Conservation (phyloP, 176 grass and related monocot species). For the Musa acuminata region DNA sequence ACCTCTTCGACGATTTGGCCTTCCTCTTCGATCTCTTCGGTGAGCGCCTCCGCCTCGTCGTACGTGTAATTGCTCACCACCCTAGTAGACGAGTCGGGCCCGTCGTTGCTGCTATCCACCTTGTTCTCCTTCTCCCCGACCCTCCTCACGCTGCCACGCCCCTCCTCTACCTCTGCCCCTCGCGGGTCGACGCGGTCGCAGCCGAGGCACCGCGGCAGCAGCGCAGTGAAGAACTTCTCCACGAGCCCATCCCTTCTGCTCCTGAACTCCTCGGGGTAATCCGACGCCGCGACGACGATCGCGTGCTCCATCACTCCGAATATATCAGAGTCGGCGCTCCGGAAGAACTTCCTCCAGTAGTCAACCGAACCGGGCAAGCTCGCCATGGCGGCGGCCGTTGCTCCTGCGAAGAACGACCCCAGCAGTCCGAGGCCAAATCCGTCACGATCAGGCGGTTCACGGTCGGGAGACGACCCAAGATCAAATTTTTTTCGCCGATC, state of each 20-base stretch:
- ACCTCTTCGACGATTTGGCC: conserved; percentile 60
- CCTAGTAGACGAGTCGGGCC: neutral
- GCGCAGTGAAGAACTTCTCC: conserved; percentile 48
- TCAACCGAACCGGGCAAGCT: conserved; percentile 48
- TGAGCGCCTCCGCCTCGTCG: conserved; percentile 30
- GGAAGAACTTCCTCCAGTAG: conserved; percentile 73
- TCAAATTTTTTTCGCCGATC: neutral
- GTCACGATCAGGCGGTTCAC: neutral
- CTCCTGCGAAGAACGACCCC: too few species aligned
- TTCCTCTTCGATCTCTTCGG: conserved; percentile 62
- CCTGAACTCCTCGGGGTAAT: conserved; percentile 55
- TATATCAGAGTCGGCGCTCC: conserved; percentile 48
- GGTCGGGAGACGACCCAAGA: neutral
- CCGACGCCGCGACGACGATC: conserved; percentile 56
- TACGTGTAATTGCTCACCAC: conserved; percentile 18
- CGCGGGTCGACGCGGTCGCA: conserved; percentile 27
- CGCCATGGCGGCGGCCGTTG: conserved; percentile 6
- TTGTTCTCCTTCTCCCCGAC: conserved; percentile 67
- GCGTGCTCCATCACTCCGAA: conserved; percentile 80
- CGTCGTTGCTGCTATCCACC: conserved; percentile 60
- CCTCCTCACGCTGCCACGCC: conserved; percentile 59
- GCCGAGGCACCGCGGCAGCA: conserved; percentile 24
- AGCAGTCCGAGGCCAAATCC: neutral
- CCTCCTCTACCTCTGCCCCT: conserved; percentile 37
- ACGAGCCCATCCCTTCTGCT: conserved; percentile 63